Base-by-base conservation (phyloP, 169 alveolate genomes). In the Cryptosporidium felis region DNA sequence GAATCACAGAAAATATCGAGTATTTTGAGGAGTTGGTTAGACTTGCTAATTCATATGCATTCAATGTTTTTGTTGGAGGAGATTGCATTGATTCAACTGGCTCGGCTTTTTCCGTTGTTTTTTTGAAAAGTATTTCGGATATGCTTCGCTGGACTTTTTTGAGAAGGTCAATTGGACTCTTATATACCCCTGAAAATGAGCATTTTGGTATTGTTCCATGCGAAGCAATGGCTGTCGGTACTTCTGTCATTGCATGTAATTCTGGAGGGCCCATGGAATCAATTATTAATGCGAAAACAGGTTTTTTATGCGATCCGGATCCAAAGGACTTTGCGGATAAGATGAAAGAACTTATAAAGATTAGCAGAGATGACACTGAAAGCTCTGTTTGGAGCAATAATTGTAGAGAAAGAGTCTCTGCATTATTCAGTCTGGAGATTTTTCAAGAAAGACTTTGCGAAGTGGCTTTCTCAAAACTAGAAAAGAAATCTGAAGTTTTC, bases 191-290 rank as follows among this genome's bases (percentile, higher is more conserved):
- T 18, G 92, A 90, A 82, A 94, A 95, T 53, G 99, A 97, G 65
- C 99, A 97, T 88, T 97, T 97, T 80, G 98, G 99, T 32, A 97
- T 97, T 30, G 99, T 97, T 5, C 98, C 98, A 9, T 91, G 95
- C 28, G 98, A 95, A 89, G 94, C 96, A 32, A 95, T 95, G 98
- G 91, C 93, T 58, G 92, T 92, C 79, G 95, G 95, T 14, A 90
- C 94, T 10, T 92, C 94, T 40, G 97, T 95, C 6, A 89, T 96
- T 16, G 99, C 99, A 8, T 92, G 95, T 80, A 94, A 94, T 58
- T 82, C 95, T 42, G 99, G 98, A 10, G 99, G 99, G 8, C 99
- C 98, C 8, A 92, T 85, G 58, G 99, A 96, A 90, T 89, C 95
- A 74, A 91, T 96, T 3, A 80, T 89, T 8, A 88, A 95, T 82